These are phyloP conservation scores for Beauveria pseudobassiana DNA, from an alignment of 2,329 filamentous ascomycete species.

Conservation along the genomic window DNA sequence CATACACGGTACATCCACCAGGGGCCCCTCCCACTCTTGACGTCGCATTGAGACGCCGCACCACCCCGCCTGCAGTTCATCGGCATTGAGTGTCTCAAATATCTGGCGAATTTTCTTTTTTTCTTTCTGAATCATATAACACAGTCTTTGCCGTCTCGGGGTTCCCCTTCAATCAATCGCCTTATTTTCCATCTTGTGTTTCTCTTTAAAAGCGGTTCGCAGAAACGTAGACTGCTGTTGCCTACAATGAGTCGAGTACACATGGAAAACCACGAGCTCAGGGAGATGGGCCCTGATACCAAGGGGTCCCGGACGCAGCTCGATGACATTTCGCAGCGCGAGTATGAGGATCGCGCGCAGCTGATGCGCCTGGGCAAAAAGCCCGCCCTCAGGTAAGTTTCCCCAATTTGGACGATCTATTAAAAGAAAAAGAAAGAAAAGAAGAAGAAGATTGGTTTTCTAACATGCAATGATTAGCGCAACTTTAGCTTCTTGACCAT, in stretches of 20 bases:
- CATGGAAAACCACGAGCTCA: conserved; percentile 1
- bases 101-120: not conserved
- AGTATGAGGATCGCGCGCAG: conserved; percentile 4
- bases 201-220: no score
- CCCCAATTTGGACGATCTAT: no score
- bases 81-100: not conserved
- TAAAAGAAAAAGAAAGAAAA: not conserved
- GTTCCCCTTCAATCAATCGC: no score
- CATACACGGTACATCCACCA: no score
- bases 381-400: conserved; percentile 1
- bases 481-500: conserved; percentile 44
- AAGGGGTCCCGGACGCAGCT: not conserved
- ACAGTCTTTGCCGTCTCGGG: no score
- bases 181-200: no score
- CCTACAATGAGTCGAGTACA: not conserved
- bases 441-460: not conserved
- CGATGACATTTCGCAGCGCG: conserved; percentile 3
- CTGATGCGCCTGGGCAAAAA: conserved; percentile 9
- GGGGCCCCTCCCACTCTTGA: no score
- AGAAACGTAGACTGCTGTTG: not conserved
- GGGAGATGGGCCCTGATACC: not conserved
- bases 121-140: not conserved
- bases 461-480: conserved; percentile 21
- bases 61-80: not conserved
- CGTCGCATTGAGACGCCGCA: not conserved